phyloP scores from a whole-genome alignment of 2,329 filamentous ascomycete species.

The Cadophora sp. region DNA sequence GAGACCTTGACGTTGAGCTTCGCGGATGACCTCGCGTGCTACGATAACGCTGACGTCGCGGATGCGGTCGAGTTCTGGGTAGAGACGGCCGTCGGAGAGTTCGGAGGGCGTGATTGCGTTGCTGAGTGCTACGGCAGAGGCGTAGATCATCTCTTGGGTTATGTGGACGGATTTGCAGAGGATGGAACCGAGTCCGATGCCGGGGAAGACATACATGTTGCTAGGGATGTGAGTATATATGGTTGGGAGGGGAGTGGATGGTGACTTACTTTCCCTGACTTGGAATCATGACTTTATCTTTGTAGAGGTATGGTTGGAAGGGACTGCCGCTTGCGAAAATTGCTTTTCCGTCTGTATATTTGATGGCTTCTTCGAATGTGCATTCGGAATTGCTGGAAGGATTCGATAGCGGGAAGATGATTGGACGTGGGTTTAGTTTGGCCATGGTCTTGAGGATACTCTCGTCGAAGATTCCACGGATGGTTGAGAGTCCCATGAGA shows the following conservation, averaged over 20 bases:
- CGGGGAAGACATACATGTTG: slow-evolving; percentile 85
- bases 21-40: slow-evolving; percentile 74
- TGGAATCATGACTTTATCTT: slow-evolving; percentile 55
- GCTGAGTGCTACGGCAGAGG: slow-evolving; percentile 77
- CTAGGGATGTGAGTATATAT: slow-evolving; percentile 52
- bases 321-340: slow-evolving; percentile 86
- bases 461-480: slow-evolving; percentile 76
- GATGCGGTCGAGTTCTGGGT: slow-evolving; percentile 78
- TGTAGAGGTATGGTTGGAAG: slow-evolving; percentile 73
- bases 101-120: slow-evolving; percentile 70
- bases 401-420: slow-evolving; percentile 83
- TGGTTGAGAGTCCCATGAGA: slow-evolving; percentile 83
- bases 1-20: slow-evolving; percentile 72
- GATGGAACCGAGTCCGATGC: slow-evolving; percentile 81
- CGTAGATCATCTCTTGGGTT: slow-evolving; percentile 65
- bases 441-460: slow-evolving; percentile 79
- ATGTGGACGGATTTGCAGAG: slow-evolving; percentile 71
- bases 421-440: slow-evolving; percentile 70
- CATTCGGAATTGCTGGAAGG: slow-evolving; percentile 85
- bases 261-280: slow-evolving; percentile 54
- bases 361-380: slow-evolving; percentile 74
- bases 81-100: slow-evolving; percentile 63
- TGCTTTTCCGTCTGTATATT: slow-evolving; percentile 78
- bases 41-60: slow-evolving; percentile 79
- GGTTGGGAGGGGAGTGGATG: not conserved